Base-by-base conservation (phyloP, 2,329 filamentous ascomycete species). In the Phaeophleospora eucalypticola region DNA sequence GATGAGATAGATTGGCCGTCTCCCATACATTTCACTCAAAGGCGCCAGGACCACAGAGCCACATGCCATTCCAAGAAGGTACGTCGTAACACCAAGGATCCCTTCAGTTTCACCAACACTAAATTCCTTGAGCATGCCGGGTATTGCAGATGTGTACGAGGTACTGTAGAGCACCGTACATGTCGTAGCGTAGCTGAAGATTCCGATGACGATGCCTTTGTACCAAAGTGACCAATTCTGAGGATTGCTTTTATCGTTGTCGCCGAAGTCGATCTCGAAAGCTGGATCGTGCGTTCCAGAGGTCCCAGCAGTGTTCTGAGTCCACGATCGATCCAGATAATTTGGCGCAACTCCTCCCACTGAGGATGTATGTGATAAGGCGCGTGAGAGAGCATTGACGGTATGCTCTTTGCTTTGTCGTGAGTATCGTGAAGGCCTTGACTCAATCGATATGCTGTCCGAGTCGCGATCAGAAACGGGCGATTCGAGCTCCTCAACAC, bases 51-150 rank as follows among this genome's bases (percentile, higher is more conserved):
- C 69, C 48, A 93, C 69, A 27, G 80, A 83, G 1, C 88, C 88
- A 1, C 76, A 66, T 0, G 86, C 87, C 38, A 93, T 75, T 4
- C 88, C 88, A 18, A 88, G 65, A 7, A 93, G 74, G 61, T 93
- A 94, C 0, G 84, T 83, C 0, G 88, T 93, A 36, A 94, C 73
- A 4, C 88, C 88, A 2, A 93, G 70, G 0, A 87, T 86, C 0
- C 83, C 77, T n/a, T 84, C 66, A 0, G 80, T 81, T 27, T 79
- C 73, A 12, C 71, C 75, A 15, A 81, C 72, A 32, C 75, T 68
- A 56, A 89, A 91, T 42, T 87, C 83, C 12, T 73, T 29, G 12
- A 45, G 29, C 65, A 94, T 79, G 0, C 85, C 83, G 0, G 80
- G 77, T 27, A 86, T 80, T 2, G 82, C 83, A 0, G 83, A 80